Evolutionary conservation across 768 basidiomycete genomes (phyloP).

Genomic region (Tylopilus sp.): DNA sequence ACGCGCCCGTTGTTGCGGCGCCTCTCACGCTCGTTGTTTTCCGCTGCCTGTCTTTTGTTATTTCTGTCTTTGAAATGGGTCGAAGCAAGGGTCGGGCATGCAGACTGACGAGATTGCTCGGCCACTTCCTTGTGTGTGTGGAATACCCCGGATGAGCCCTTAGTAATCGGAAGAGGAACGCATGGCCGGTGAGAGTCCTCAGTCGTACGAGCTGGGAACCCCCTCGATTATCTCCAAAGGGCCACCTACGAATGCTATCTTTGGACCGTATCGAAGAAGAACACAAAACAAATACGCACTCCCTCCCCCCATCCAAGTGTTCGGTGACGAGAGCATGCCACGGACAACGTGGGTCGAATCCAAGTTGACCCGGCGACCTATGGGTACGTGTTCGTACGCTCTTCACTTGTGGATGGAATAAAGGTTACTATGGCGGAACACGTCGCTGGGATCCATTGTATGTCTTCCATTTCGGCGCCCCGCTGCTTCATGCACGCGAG

Average conservation of each 20-base stretch:
- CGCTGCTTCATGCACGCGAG: too few species aligned
- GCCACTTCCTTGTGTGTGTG: not conserved
- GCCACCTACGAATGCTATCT: constrained; percentile 13
- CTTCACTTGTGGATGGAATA: not conserved
- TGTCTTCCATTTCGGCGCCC: constrained; percentile 12
- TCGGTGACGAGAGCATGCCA: constrained; percentile 7
- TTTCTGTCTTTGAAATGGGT: not conserved
- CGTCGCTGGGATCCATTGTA: constrained; percentile 6
- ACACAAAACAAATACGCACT: not conserved
- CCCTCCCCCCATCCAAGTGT: too few species aligned
- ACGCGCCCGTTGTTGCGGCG: not conserved
- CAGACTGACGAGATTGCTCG: not conserved
- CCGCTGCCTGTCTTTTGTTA: too few species aligned
- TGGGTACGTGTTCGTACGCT: not conserved
- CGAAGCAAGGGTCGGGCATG: not conserved
- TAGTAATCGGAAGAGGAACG: too few species aligned
- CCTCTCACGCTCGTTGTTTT: constrained; percentile 7
- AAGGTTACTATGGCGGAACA: not conserved
- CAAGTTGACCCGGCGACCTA: too few species aligned
- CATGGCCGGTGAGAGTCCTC: not conserved
- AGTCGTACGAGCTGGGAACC: too few species aligned
- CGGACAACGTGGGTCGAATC: constrained; percentile 3
- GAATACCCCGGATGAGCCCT: too few species aligned
- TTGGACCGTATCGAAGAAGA: constrained; percentile 3
- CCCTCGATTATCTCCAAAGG: not conserved